phyloP scores from a whole-genome alignment of 2,329 filamentous ascomycete species.

The Fusarium algeriense region DNA sequence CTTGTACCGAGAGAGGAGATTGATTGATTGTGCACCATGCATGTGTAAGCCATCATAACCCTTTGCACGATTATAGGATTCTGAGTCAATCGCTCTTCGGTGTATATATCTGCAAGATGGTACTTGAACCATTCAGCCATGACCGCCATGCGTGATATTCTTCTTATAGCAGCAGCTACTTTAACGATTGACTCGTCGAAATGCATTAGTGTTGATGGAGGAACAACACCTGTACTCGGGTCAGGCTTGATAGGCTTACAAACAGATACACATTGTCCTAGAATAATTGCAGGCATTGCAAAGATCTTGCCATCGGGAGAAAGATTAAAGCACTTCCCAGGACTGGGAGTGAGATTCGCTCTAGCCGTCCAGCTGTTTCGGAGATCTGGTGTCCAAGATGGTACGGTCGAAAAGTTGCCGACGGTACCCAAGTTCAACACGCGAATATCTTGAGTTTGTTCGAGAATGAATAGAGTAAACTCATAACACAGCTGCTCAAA shows the following conservation, averaged over 20 bases:
- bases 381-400: conserved; percentile 19
- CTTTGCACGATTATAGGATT: background rate
- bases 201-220: accelerated
- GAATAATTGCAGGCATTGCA: background rate
- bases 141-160: background rate
- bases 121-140: conserved; percentile 15
- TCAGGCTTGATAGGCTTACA: accelerated
- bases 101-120: conserved; percentile 18
- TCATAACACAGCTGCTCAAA: background rate
- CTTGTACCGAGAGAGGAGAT: background rate
- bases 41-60: conserved; percentile 20
- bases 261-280: conserved; percentile 7
- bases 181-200: conserved; percentile 5
- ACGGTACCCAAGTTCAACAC: conserved; percentile 7
- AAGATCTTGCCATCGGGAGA: background rate
- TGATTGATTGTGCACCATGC: conserved; percentile 4
- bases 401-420: accelerated
- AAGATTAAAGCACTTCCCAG: background rate
- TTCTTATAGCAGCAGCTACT: background rate
- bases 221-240: accelerated
- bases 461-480: background rate
- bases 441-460: background rate
- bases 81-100: background rate
- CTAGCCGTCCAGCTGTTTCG: conserved; percentile 17
- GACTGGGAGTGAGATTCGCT: background rate